Evolutionary conservation across 2,329 filamentous ascomycete genomes (phyloP).

Genomic region (Chalaropsis ovoidea): DNA sequence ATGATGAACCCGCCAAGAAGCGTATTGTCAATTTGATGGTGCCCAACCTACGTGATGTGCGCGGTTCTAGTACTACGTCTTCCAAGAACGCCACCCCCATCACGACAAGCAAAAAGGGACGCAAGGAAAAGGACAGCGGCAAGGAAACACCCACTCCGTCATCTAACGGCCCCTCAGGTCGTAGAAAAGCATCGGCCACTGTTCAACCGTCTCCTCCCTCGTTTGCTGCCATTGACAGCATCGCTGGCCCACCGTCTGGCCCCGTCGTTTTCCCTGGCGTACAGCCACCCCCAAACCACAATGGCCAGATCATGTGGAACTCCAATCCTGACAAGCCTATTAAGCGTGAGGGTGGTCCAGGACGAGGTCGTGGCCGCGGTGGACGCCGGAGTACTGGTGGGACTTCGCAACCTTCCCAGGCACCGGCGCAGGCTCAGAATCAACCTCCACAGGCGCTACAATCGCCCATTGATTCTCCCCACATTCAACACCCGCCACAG

Average conservation of each 20-base stretch:
- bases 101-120: conserved; percentile 6
- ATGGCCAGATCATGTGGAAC: conserved; percentile 26
- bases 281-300: conserved; percentile 22
- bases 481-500: conserved; percentile 3
- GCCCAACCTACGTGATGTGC: conserved; percentile 19
- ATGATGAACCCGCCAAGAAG: conserved; percentile 9
- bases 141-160: neutral
- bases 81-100: neutral
- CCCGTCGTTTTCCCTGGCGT: conserved; percentile 7
- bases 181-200: conserved; percentile 8
- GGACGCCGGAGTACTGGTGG: conserved; percentile 12
- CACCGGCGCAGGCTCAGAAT: neutral
- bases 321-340: conserved; percentile 17
- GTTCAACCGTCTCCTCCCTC: conserved; percentile 8
- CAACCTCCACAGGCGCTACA: conserved; percentile 2
- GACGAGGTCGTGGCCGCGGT: conserved; percentile 21
- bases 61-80: conserved; percentile 14
- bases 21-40: conserved; percentile 22
- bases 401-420: neutral
- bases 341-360: conserved; percentile 11
- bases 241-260: conserved; percentile 17
- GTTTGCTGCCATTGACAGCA: conserved; percentile 15
- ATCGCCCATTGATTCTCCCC: conserved; percentile 2
- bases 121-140: conserved; percentile 16
- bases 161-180: neutral